Percentiles rank a stretch among this genome's conserved stretches.
phyloP scores from a whole-genome alignment of 768 basidiomycete species.

The Kwoniella pini region DNA sequence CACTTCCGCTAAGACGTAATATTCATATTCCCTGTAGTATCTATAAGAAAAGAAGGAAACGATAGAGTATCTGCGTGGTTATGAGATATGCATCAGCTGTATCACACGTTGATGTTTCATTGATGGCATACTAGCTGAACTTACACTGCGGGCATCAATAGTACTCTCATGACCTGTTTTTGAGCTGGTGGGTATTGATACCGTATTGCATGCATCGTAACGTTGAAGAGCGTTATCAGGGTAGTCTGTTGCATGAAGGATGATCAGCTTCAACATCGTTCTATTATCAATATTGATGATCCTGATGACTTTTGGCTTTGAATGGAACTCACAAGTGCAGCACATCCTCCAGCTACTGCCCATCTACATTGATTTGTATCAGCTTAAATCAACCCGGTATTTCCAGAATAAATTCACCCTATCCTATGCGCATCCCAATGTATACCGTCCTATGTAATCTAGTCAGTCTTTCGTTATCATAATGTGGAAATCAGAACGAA shows the following conservation, averaged over 20 bases:
- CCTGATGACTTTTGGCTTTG: neutral
- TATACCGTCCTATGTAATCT: slow-evolving; percentile 28
- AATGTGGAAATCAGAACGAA: neutral
- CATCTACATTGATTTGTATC: slow-evolving; percentile 31
- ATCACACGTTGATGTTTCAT: too few species aligned
- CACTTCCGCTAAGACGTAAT: slow-evolving; percentile 42
- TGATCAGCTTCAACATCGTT: too few species aligned
- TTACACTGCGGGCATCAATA: slow-evolving; percentile 33
- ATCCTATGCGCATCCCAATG: slow-evolving; percentile 41
- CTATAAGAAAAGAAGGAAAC: slow-evolving; percentile 45
- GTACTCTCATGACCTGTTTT: slow-evolving; percentile 40
- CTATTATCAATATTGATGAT: too few species aligned
- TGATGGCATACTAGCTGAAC: neutral
- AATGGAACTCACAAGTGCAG: slow-evolving; percentile 38
- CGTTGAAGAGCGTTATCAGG: slow-evolving; percentile 40
- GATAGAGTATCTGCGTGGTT: slow-evolving; percentile 24
- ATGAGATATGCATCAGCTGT: too few species aligned
- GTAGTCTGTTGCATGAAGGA: slow-evolving; percentile 27
- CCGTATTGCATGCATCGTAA: slow-evolving; percentile 42
- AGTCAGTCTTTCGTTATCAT: too few species aligned
- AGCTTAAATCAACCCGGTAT: too few species aligned
- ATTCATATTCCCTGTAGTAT: slow-evolving; percentile 40
- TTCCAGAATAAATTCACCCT: slow-evolving; percentile 29
- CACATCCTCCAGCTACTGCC: slow-evolving; percentile 44
- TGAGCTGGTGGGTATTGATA: slow-evolving; percentile 43